Conservation (phyloP, 148 eudicot genomes). For the Chenopodium suecicum region DNA sequence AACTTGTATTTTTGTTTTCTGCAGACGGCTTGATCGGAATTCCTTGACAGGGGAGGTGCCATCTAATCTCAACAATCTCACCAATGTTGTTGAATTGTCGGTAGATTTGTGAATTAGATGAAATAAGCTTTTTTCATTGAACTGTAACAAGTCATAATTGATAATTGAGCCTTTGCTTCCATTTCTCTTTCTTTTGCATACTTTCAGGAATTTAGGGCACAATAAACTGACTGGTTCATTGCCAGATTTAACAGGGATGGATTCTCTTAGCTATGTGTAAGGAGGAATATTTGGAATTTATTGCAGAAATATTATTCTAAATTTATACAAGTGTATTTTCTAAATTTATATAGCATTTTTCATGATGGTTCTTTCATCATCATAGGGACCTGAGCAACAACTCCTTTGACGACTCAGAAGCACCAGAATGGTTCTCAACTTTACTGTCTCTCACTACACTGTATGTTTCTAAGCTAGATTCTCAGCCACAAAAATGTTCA, state of each 20-base stretch:
- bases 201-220: conserved; percentile 67
- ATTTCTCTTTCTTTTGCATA: not conserved
- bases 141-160: not conserved
- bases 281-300: conserved; percentile 22
- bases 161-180: not conserved
- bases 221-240: conserved; percentile 62
- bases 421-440: conserved; percentile 83
- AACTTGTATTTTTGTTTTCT: not conserved
- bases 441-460: conserved; percentile 70
- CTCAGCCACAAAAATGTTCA: not conserved
- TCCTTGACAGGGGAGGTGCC: conserved; percentile 60
- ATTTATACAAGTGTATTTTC: not conserved
- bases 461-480: conserved; percentile 43
- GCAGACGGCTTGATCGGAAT: conserved; percentile 86
- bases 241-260: conserved; percentile 76
- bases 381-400: conserved; percentile 87
- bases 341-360: not conserved
- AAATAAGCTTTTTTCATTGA: not conserved
- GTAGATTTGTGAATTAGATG: conserved; percentile 30
- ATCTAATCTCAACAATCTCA: conserved; percentile 70
- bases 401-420: conserved; percentile 58
- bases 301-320: not conserved
- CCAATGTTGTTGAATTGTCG: conserved; percentile 61
- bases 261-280: conserved; percentile 74
- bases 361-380: conserved; percentile 15